Base-by-base conservation (phyloP, 2,329 filamentous ascomycete species). In the Ophiostoma sp. region DNA sequence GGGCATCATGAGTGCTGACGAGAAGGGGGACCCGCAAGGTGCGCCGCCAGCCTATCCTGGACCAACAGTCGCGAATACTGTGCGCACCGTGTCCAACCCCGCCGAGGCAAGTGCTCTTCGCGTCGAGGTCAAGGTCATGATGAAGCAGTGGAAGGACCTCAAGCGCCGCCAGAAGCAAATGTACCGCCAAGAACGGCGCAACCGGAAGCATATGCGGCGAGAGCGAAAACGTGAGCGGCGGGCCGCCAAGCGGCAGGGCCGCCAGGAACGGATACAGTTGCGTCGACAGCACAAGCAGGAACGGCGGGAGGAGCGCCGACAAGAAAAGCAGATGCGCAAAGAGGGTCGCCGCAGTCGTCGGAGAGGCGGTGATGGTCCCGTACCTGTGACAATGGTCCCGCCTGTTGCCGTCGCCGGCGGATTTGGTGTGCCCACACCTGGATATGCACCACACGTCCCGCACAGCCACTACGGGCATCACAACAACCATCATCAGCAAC, bases 121-220 rank as follows among this genome's bases (percentile, higher is more conserved):
- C 19, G 80, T 80, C 57, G 83, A 88, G 70, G 80, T 88, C 72
- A 86, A 83, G 76, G 78, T 77, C 2, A 78, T 89, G 36, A 81
- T 82, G 70, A 79, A 82, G 55, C 79, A 83, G 71, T 88, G 85
- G 81, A 84, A 83, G 75, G 78, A 77, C 0, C 78, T 82, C 39
- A 84, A 84, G 79, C 81, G 78, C 63, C 76, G 78, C 12, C 81
- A 84, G 74, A 80, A 75, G 72, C 77, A 77, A 72, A 74, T 78
- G 57, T 80, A 77, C 61, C 79, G 77, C 69, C 74, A 81, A 73
- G 78, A 36, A 22, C 19, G 59, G 31, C 81, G 77, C 71, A 78
- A 81, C 1, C 77, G 78, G 11, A 31, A 78, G 6, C 71, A 72
- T 6, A 22, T 48, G 39, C 72, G 63, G 15, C 42, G 63, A 2